Percentiles rank a stretch among this genome's conserved stretches.
phyloP scores from a whole-genome alignment of 2,329 filamentous ascomycete genomes.

The Cladosporium colombiae region DNA sequence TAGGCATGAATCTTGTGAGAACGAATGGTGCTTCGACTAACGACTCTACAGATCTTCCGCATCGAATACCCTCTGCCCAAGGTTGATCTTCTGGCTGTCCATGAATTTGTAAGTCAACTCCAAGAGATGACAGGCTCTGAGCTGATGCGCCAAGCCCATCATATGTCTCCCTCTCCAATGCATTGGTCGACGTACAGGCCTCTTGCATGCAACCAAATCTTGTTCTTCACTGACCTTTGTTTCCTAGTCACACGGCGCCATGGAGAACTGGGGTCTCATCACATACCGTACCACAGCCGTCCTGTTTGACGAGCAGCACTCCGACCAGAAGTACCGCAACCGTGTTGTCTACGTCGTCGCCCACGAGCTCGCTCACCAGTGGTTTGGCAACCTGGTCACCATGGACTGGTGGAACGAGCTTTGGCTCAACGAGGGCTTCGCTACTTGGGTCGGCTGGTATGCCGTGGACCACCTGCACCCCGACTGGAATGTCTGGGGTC shows the following conservation, averaged over 20 bases:
- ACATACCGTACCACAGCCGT: constrained; percentile 91
- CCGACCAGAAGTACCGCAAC: constrained; percentile 88
- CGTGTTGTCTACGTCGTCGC: constrained; percentile 95
- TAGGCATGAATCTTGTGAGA: constrained; percentile 19
- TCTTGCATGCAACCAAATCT: background rate
- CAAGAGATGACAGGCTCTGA: background rate
- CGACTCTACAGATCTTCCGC: constrained; percentile 64
- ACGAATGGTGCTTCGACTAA: background rate
- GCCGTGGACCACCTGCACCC: constrained; percentile 89
- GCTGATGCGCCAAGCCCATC: constrained; percentile 41
- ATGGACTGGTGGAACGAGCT: constrained; percentile 84
- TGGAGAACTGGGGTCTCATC: constrained; percentile 97
- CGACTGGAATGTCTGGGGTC: constrained; percentile 96
- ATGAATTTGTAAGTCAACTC: constrained; percentile 73
- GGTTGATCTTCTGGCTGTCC: constrained; percentile 84
- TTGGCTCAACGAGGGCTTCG: constrained; percentile 95
- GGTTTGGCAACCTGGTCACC: constrained; percentile 84
- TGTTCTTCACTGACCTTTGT: constrained; percentile 42
- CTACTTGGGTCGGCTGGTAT: constrained; percentile 97
- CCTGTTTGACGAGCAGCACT: constrained; percentile 91
- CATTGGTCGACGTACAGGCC: background rate
- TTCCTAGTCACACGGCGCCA: constrained; percentile 67
- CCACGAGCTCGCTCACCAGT: constrained; percentile 96
- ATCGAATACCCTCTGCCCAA: constrained; percentile 94
- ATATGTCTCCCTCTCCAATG: constrained; percentile 38